Percentiles rank a stretch among this genome's conserved stretches.
Evolutionary conservation across 129 eudicot genomes (phyloP).

Genomic region (Flaveria bidentis): DNA sequence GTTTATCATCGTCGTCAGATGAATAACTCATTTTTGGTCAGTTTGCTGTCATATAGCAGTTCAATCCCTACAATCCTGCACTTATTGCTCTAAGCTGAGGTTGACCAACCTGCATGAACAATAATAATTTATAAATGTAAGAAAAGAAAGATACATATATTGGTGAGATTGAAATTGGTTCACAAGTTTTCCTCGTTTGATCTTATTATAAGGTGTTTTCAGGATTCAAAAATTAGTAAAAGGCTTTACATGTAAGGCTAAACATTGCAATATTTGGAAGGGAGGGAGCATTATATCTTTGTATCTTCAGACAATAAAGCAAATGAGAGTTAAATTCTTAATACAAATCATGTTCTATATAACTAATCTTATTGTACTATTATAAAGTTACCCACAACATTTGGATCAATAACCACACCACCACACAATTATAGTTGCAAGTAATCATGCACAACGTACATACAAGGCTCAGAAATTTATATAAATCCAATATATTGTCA

Average conservation of each 20-base stretch:
- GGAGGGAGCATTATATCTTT: constrained; percentile 4
- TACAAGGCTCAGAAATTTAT: neutral
- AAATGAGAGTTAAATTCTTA: neutral
- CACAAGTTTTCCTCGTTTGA: constrained; percentile 2
- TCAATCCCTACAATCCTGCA: constrained; percentile 26
- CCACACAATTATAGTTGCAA: neutral
- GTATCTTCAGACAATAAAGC: neutral
- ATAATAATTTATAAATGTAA: neutral
- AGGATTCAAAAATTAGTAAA: neutral
- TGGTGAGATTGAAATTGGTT: neutral
- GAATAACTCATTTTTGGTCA: constrained; percentile 50
- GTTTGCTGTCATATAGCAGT: constrained; percentile 30
- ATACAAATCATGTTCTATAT: constrained; percentile 1
- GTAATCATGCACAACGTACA: constrained; percentile 2
- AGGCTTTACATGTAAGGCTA: neutral
- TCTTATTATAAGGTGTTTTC: neutral
- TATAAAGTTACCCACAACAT: neutral
- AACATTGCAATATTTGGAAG: neutral
- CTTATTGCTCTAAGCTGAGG: constrained; percentile 16
- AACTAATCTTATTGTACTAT: constrained; percentile 1
- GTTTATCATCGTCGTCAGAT: constrained; percentile 64
- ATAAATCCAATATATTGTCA: neutral
- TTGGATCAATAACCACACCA: neutral
- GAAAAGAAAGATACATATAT: neutral
- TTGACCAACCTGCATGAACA: constrained; percentile 22